Percentiles rank a stretch among this genome's conserved stretches.
These are phyloP conservation scores for Ustilago tritici DNA, from an alignment of 1,284 basidiomycete genomes.

Conservation along the genomic window DNA sequence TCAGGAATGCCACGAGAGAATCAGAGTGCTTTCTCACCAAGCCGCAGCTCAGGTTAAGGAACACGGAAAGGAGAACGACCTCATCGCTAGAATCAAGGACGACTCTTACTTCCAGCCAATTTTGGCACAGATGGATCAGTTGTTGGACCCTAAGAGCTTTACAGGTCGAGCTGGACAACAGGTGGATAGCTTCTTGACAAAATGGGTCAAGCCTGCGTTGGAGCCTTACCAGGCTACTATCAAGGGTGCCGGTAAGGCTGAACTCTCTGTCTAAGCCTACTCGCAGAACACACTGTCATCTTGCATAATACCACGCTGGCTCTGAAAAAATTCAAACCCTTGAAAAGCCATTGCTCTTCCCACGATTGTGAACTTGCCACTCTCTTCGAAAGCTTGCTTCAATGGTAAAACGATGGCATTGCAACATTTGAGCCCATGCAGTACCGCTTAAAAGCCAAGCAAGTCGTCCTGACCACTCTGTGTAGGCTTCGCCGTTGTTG, in stretches of 20 bases:
- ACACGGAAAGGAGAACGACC: constrained; percentile 93
- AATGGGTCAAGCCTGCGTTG: constrained; percentile 91
- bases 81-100: constrained; percentile 85
- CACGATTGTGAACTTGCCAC: too few species aligned
- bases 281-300: not conserved
- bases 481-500: constrained; percentile 12
- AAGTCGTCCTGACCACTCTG: constrained; percentile 36
- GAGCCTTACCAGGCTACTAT: constrained; percentile 76
- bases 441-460: constrained; percentile 40
- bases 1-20: constrained; percentile 96
- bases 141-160: constrained; percentile 62
- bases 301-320: constrained; percentile 16
- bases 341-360: not conserved
- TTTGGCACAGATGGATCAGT: constrained; percentile 71
- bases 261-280: constrained; percentile 69
- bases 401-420: not conserved
- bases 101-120: constrained; percentile 78
- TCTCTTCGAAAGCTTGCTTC: too few species aligned
- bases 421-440: not conserved
- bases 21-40: constrained; percentile 94
- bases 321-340: not conserved
- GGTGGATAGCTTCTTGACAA: constrained; percentile 77
- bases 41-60: constrained; percentile 95
- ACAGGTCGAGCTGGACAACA: constrained; percentile 64
- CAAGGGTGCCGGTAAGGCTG: constrained; percentile 75